These are phyloP conservation scores for Dipsacomyces acuminosporus DNA, from an alignment of 371 early-diverging fungal species.

Conservation along the genomic window DNA sequence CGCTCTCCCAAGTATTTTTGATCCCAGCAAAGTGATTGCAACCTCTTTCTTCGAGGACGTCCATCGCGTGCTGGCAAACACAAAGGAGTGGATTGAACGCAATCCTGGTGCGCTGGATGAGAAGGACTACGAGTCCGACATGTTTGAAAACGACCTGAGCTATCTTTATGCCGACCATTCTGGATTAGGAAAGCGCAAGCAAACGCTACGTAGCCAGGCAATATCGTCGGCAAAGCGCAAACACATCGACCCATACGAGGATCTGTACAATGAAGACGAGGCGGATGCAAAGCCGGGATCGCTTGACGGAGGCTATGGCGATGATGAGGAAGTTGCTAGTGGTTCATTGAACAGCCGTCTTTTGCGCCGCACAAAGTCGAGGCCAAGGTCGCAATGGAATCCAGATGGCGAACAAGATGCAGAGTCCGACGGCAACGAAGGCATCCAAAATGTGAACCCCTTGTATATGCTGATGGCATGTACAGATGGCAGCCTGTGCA, in stretches of 20 bases:
- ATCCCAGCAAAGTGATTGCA: slow-evolving; percentile 1
- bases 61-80: slow-evolving; percentile 19
- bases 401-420: background rate
- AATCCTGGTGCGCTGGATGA: slow-evolving; percentile 25
- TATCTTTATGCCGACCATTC: background rate
- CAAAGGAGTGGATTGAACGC: slow-evolving; percentile 33
- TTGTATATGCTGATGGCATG: slow-evolving; percentile 13
- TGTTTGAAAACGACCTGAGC: background rate
- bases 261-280: slow-evolving; percentile 22
- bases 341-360: too few species aligned
- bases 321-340: background rate
- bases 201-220: background rate
- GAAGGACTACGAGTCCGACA: background rate
- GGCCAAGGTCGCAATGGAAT: too few species aligned
- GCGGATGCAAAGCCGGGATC: background rate
- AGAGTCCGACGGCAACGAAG: slow-evolving; percentile 5
- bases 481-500: slow-evolving; percentile 17
- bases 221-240: too few species aligned
- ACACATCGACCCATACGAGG: background rate
- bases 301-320: background rate
- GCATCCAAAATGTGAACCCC: slow-evolving; percentile 21
- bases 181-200: background rate
- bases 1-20: slow-evolving; percentile 4
- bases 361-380: too few species aligned
- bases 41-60: slow-evolving; percentile 31